Conservation (phyloP, 306 rosid genomes). For the Acacia crassicarpa region DNA sequence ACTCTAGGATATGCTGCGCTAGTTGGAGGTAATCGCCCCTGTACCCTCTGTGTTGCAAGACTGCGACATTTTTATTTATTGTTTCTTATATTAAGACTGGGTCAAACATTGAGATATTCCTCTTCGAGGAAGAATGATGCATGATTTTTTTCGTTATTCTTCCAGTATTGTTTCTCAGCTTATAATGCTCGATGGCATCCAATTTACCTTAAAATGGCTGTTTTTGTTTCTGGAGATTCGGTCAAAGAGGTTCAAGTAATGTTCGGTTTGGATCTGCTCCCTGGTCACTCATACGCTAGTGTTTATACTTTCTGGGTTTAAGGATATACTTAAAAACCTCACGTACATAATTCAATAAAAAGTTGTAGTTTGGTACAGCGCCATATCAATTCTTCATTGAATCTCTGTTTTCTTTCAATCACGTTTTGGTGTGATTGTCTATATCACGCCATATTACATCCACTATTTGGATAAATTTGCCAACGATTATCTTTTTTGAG, state of each 20-base stretch:
- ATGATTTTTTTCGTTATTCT: neutral
- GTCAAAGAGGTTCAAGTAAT: neutral
- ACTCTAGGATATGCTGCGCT: conserved; percentile 92
- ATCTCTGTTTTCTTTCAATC: neutral
- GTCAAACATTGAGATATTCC: neutral
- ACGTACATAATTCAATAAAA: neutral
- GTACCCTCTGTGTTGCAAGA: neutral
- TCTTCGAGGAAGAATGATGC: neutral
- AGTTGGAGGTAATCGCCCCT: conserved; percentile 66
- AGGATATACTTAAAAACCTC: neutral
- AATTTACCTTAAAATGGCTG: neutral
- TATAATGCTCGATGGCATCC: neutral
- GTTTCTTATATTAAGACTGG: neutral
- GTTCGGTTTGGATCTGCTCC: neutral
- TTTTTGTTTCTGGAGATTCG: neutral
- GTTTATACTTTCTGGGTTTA: neutral
- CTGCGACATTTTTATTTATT: neutral
- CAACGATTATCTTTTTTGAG: neutral
- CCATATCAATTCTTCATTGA: neutral
- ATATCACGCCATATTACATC: neutral
- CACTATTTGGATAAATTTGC: neutral
- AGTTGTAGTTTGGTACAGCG: neutral
- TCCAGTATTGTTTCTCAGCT: neutral
- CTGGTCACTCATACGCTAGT: neutral
- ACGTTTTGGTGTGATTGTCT: neutral